These are phyloP conservation scores for Pterocarpus macrocarpus DNA, from an alignment of 306 rosid genomes.

Conservation along the genomic window DNA sequence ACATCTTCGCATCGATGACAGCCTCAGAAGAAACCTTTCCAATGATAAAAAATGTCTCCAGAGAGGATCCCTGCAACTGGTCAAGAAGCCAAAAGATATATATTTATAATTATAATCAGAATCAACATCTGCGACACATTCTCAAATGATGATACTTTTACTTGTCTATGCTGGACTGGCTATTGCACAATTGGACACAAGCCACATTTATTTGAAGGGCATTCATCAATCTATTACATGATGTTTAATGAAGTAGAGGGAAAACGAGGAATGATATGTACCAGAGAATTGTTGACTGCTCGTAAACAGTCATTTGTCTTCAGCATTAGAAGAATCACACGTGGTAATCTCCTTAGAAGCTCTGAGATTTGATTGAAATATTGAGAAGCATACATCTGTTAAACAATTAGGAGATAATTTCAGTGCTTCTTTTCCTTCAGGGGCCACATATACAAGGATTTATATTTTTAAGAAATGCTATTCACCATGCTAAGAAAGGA, in stretches of 20 bases:
- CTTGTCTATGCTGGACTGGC: not conserved
- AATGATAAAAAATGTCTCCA: slow-evolving; percentile 80
- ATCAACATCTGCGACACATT: slow-evolving; percentile 9
- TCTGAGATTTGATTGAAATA: slow-evolving; percentile 91
- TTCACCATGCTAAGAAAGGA: slow-evolving; percentile 18
- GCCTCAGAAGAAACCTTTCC: slow-evolving; percentile 95
- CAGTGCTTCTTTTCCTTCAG: slow-evolving; percentile 32
- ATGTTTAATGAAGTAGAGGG: slow-evolving; percentile 35
- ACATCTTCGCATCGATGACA: slow-evolving; percentile 73
- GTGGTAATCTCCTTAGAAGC: slow-evolving; percentile 92
- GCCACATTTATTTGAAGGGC: slow-evolving; percentile 42
- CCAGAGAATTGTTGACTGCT: slow-evolving; percentile 89
- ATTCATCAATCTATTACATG: slow-evolving; percentile 29
- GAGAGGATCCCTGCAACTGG: slow-evolving; percentile 91
- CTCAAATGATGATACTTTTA: slow-evolving; percentile 12
- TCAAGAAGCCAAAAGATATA: slow-evolving; percentile 26
- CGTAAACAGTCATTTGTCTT: slow-evolving; percentile 98
- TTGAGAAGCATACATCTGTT: slow-evolving; percentile 94
- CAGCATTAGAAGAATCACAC: slow-evolving; percentile 93
- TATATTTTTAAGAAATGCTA: slow-evolving; percentile 8
- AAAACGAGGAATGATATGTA: slow-evolving; percentile 51
- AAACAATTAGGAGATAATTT: slow-evolving; percentile 48
- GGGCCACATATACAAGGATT: slow-evolving; percentile 23
- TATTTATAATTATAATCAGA: slow-evolving; percentile 13
- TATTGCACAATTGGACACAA: slow-evolving; percentile 28